Conservation (phyloP, 768 basidiomycete genomes). For the Galerina sulciceps region DNA sequence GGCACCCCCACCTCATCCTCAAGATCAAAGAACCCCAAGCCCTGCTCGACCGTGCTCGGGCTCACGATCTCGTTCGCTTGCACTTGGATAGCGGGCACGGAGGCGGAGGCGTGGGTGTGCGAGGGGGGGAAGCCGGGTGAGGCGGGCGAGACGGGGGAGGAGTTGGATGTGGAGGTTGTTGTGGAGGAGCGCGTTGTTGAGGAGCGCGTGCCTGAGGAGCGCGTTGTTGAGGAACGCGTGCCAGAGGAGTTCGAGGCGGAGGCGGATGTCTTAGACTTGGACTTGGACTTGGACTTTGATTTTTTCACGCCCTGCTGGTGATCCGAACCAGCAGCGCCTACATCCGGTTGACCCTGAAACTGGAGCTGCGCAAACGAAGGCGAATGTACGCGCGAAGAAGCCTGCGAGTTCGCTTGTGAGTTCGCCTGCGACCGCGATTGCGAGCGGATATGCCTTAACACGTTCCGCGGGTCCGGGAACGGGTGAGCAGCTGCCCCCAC, state of each 20-base stretch:
- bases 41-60: constrained; percentile 34
- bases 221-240: neutral
- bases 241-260: constrained; percentile 18
- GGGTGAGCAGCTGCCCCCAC: too few relatives aligned
- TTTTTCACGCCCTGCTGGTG: neutral
- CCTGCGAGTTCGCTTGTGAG: constrained; percentile 3
- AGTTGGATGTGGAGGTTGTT: constrained; percentile 46
- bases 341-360: constrained; percentile 22
- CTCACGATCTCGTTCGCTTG: constrained; percentile 22
- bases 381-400: constrained; percentile 6
- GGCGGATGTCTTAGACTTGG: constrained; percentile 33
- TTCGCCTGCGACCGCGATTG: constrained; percentile 5
- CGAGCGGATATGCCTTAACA: constrained; percentile 8
- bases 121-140: constrained; percentile 40
- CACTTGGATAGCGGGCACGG: neutral
- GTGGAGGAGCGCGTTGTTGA: neutral
- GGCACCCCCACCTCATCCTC: constrained; percentile 28
- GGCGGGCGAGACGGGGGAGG: constrained; percentile 45
- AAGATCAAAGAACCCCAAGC: constrained; percentile 39
- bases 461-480: constrained; percentile 14
- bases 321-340: neutral
- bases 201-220: neutral
- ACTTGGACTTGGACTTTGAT: constrained; percentile 32
- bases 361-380: constrained; percentile 13
- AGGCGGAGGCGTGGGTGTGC: constrained; percentile 4